Evolutionary conservation across 805 yeast species (phyloP), one percentile per base, ranked within the genome.

Genomic region (Metschnikowia drakensbergensis): DNA sequence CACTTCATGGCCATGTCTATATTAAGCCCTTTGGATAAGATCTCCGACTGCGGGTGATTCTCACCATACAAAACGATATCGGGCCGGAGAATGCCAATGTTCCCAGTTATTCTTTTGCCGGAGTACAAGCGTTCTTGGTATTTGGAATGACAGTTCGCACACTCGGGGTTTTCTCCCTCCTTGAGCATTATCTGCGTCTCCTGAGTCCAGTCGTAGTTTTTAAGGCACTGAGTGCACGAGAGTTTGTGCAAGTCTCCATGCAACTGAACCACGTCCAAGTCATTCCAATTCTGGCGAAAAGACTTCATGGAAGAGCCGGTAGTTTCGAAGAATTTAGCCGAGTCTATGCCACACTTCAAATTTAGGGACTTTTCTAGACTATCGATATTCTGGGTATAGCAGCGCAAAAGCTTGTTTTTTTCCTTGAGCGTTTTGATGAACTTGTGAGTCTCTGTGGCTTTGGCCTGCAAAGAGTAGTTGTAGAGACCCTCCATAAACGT

Each of bases 331-430:
- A 66, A 59, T 55, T 64, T 66, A 37, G 58, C 51, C 10, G 67
- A 58, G 35, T 74, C 71, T 26, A 72, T 68, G 2, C 91, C 90
- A 42, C 84, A 72, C 34, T 73, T 75, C 48, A 91, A 69, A 23
- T 88, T 85, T 26, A 84, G 74, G 41, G 72, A 69, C 42, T 81
- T 69, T 61, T 92, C 98, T 32, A 92, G 71, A 0, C 96, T 91
- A 65, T 92, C 99, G 50, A 92, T 92, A 63, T 92, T 92, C 61
- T 94, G 98, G 1, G 98, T 92, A 64, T 92, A 92, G 67, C 97
- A 89, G 49, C 96, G 72, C 42, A 90, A 64, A 39, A 91, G 75
- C 65, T 84, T 85, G 51, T 77, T 81, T 61, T 79, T 79, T 47
- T 76, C 82, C 58, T 79, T 81, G 47, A 84, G 65, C 37, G 72